These are phyloP conservation scores for Diophrys appendiculata DNA, from an alignment of 73 alveolate genomes.

Conservation along the genomic window DNA sequence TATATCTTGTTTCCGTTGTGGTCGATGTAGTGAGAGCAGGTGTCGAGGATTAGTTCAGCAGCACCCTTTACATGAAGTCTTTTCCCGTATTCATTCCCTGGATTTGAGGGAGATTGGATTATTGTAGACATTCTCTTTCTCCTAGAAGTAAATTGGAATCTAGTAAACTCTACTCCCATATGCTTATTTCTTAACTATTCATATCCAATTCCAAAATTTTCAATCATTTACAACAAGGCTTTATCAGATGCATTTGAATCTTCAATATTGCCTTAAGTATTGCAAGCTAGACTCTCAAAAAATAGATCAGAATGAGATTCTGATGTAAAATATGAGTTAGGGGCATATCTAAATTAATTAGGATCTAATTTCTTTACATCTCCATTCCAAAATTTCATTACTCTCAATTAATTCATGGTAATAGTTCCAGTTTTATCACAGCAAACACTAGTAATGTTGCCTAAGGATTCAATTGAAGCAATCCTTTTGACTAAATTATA, in stretches of 20 bases:
- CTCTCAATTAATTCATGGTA: slow-evolving; percentile 74
- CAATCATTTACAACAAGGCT: slow-evolving; percentile 49
- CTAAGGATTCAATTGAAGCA: slow-evolving; percentile 95
- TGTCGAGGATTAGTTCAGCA: slow-evolving; percentile 64
- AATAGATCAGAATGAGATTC: slow-evolving; percentile 20
- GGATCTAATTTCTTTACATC: slow-evolving; percentile 12
- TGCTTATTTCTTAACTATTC: slow-evolving; percentile 43
- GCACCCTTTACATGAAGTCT: slow-evolving; percentile 85
- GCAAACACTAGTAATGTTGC: slow-evolving; percentile 89
- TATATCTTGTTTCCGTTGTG: slow-evolving; percentile 51
- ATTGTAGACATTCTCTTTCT: slow-evolving; percentile 93
- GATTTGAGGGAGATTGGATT: slow-evolving; percentile 36
- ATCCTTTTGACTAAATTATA: slow-evolving; percentile 81
- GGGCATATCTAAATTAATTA: neutral
- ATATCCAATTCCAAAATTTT: slow-evolving; percentile 18
- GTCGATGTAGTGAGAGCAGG: slow-evolving; percentile 57
- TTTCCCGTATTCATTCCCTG: slow-evolving; percentile 47
- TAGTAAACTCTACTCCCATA: slow-evolving; percentile 32
- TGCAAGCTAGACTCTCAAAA: slow-evolving; percentile 39
- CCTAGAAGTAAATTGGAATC: slow-evolving; percentile 87
- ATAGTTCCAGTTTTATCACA: slow-evolving; percentile 95
- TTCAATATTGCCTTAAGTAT: slow-evolving; percentile 37
- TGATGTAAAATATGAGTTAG: slow-evolving; percentile 4
- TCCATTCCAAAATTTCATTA: slow-evolving; percentile 51
- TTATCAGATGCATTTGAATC: slow-evolving; percentile 41